Evolutionary conservation across 768 basidiomycete genomes (phyloP).

Genomic region (Boletus barrowsii): DNA sequence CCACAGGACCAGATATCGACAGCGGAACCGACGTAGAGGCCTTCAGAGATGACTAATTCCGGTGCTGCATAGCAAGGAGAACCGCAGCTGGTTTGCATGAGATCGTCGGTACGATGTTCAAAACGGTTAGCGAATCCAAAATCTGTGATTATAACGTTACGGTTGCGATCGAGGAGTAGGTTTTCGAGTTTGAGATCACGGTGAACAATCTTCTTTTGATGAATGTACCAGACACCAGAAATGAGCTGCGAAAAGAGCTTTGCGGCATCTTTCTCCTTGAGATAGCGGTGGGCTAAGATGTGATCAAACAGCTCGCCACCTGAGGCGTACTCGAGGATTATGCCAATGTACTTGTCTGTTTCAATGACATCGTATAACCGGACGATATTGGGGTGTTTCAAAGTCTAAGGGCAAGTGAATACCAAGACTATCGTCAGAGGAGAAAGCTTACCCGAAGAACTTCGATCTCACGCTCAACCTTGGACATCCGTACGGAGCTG

Average conservation of each 20-base stretch:
- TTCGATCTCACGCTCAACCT: slow-evolving; percentile 97
- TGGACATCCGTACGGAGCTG: slow-evolving; percentile 79
- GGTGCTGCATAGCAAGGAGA: slow-evolving; percentile 98
- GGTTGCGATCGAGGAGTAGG: slow-evolving; percentile 90
- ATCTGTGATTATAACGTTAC: slow-evolving; percentile 99
- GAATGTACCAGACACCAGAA: slow-evolving; percentile 98
- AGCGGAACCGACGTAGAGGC: slow-evolving; percentile 93
- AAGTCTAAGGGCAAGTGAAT: slow-evolving; percentile 51
- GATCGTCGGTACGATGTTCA: slow-evolving; percentile 86
- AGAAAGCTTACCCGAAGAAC: slow-evolving; percentile 74
- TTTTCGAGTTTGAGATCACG: slow-evolving; percentile 99
- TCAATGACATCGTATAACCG: slow-evolving; percentile 98
- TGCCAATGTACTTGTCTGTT: slow-evolving; percentile 99
- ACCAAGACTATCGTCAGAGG: not conserved
- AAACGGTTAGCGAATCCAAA: slow-evolving; percentile 99
- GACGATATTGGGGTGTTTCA: slow-evolving; percentile 98
- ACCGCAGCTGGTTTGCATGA: slow-evolving; percentile 98
- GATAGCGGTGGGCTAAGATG: slow-evolving; percentile 95
- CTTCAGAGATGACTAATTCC: slow-evolving; percentile 96
- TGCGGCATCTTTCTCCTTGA: slow-evolving; percentile 90
- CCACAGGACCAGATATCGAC: slow-evolving; percentile 98
- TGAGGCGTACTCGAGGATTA: slow-evolving; percentile 97
- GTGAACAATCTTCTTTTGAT: slow-evolving; percentile 98
- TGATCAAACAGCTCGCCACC: slow-evolving; percentile 99
- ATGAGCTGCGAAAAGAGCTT: slow-evolving; percentile 97